Base-by-base conservation (phyloP, 2,329 filamentous ascomycete genomes). In the Orbilia quercus region DNA sequence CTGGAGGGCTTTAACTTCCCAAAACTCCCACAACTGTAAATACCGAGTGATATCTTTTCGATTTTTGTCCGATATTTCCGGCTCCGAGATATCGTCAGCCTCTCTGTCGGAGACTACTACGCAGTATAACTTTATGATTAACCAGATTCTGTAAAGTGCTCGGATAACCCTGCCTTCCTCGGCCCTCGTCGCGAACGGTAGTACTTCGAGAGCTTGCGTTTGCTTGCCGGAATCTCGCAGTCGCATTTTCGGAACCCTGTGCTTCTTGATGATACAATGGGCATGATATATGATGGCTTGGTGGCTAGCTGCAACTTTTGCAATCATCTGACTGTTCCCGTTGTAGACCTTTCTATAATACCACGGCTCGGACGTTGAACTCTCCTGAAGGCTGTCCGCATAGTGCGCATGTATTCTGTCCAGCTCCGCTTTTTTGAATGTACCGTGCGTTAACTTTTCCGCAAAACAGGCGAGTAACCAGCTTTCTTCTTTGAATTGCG, bases 1-100 rank as follows among this genome's bases (percentile, higher is more conserved):
- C 47, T 64, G 59, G 2, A 64, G 36, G 6, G 34, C 59, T 14
- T 64, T 64, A 4, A 54, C 23, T 16, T 64, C 59, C 59, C 59
- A 64, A 11, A 51, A 64, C 4, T 64, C 59, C 59, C 59, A 64
- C 2, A 54, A 22, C 11, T 38, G 50, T 14, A 64, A 20, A 16
- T 64, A 64, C 12, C 48, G 34, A 28, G 48, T 51, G 11, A 64
- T 28, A 53, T 62, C 58, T 1, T 36, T 48, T 12, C 58, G 47
- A 12, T 51, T 22, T 1, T 44, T 47, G n/a, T 62, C 50, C 7
- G 9, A 12, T 14, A 48, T 51, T 14, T 48, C 58, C 4, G 50
- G 20, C 36, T 53, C 31, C 7, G 34, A 14, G 34, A 18, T 1
- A 14, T 18, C 14, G 18, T n/a, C 1, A 9, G 7, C 38, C 7